A percentile compares a stretch with the other conserved stretches of the same genome.
Evolutionary conservation across 2,329 filamentous ascomycete genomes (phyloP).

Genomic region (Pestalotiopsis sp.): DNA sequence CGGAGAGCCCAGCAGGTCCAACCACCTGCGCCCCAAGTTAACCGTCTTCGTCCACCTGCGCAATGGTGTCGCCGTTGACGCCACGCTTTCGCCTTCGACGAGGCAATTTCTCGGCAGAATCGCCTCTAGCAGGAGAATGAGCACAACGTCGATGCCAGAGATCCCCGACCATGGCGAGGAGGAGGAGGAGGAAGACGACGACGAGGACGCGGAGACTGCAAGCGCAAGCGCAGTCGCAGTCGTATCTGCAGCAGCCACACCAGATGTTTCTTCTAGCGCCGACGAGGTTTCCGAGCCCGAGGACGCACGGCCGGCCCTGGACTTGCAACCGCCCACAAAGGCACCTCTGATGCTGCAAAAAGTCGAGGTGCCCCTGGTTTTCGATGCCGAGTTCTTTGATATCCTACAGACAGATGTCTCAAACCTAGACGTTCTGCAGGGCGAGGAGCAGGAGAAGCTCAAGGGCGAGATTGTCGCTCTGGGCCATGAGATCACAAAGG

Average conservation of each 20-base stretch:
- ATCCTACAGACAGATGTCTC: conserved; percentile 72
- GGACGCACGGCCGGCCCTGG: neutral
- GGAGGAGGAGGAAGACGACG: neutral
- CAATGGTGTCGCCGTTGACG: conserved; percentile 69
- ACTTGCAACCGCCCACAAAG: neutral
- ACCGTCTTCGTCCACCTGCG: conserved; percentile 69
- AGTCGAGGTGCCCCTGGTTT: conserved; percentile 76
- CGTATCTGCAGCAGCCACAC: neutral
- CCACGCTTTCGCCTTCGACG: conserved; percentile 66
- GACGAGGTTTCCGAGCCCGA: neutral
- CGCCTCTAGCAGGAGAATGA: conserved; percentile 39
- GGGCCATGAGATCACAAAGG: conserved; percentile 62
- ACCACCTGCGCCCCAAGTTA: conserved; percentile 65
- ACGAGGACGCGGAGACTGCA: neutral
- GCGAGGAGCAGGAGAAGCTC: conserved; percentile 65
- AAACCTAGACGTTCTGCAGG: conserved; percentile 68
- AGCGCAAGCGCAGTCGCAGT: neutral
- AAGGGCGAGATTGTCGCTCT: conserved; percentile 64
- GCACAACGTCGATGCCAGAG: neutral
- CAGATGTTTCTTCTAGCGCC: neutral
- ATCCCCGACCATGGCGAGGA: neutral
- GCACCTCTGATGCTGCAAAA: conserved; percentile 26
- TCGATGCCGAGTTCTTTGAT: conserved; percentile 79
- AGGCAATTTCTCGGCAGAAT: conserved; percentile 64
- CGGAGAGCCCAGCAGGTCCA: conserved; percentile 44